phyloP scores from a whole-genome alignment of 2,329 filamentous ascomycete species.

The Elsinoe batatas region DNA sequence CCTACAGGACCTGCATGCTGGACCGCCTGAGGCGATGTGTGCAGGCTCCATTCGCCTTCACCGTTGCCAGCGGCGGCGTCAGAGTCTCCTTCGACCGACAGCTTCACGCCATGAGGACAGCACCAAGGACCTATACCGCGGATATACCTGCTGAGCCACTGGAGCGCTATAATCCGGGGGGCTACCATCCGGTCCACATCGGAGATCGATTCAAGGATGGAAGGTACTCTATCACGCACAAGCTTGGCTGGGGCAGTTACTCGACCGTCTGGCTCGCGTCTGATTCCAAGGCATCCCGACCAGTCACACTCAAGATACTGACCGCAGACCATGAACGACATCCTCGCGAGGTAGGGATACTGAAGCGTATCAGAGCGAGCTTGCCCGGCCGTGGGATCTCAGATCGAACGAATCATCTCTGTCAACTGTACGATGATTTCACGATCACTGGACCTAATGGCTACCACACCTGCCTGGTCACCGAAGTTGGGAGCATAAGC shows the following conservation, averaged over 20 bases:
- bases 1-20: too few species aligned
- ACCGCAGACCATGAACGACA: conserved; percentile 14
- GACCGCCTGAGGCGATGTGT: too few species aligned
- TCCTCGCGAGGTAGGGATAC: conserved; percentile 13
- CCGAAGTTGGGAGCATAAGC: conserved; percentile 15
- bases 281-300: conserved; percentile 17
- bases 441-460: conserved; percentile 17
- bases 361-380: neutral
- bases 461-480: conserved; percentile 17
- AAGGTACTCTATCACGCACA: conserved; percentile 29
- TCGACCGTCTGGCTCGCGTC: conserved; percentile 31
- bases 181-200: conserved; percentile 24
- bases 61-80: too few species aligned
- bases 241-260: conserved; percentile 30
- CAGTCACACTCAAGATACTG: conserved; percentile 14
- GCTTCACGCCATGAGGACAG: neutral
- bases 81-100: too few species aligned
- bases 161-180: neutral
- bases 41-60: too few species aligned
- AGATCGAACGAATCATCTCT: conserved; percentile 7
- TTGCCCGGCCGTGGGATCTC: neutral
- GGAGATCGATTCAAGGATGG: conserved; percentile 24
- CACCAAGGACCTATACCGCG: neutral
- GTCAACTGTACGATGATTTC: conserved; percentile 16
- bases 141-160: neutral